Conservation (phyloP, 1,284 basidiomycete species). For the Papiliotrema fonsecae region DNA sequence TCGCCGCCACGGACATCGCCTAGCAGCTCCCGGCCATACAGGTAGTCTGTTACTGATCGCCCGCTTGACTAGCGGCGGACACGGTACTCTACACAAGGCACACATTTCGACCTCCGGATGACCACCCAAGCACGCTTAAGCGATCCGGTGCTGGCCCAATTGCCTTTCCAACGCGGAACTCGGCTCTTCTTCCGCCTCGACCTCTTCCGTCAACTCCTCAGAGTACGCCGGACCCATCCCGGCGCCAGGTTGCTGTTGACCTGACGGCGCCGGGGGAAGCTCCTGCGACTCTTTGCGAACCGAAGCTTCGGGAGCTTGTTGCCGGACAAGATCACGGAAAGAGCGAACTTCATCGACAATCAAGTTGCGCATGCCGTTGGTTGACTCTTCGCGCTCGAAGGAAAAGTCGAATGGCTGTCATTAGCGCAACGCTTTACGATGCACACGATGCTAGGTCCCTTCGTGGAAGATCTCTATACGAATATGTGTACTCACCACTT, state of each 20-base stretch:
- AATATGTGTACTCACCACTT: constrained; percentile 57
- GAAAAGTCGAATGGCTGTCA: constrained; percentile 86
- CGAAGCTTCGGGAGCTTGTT: constrained; percentile 25
- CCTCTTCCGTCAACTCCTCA: constrained; percentile 43
- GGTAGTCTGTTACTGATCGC: too few relatives aligned
- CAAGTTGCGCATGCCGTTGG: constrained; percentile 93
- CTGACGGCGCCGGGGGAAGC: constrained; percentile 29
- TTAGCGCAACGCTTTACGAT: neutral
- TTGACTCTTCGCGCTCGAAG: constrained; percentile 95
- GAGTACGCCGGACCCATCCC: constrained; percentile 46
- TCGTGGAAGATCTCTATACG: too few relatives aligned
- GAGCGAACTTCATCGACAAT: constrained; percentile 87
- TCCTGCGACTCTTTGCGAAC: constrained; percentile 31
- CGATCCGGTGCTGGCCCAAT: constrained; percentile 49
- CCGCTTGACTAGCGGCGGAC: too few relatives aligned
- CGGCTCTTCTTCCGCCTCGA: constrained; percentile 69
- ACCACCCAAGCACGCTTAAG: too few relatives aligned
- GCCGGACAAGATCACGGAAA: constrained; percentile 43
- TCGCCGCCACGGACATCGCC: too few relatives aligned
- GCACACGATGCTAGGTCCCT: neutral
- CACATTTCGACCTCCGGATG: too few relatives aligned
- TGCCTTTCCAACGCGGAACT: constrained; percentile 80
- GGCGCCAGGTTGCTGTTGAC: constrained; percentile 21
- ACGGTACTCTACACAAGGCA: too few relatives aligned
- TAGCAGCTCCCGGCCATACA: too few relatives aligned